Conservation (phyloP, 1,284 basidiomycete genomes). For the Ustilago lituana region DNA sequence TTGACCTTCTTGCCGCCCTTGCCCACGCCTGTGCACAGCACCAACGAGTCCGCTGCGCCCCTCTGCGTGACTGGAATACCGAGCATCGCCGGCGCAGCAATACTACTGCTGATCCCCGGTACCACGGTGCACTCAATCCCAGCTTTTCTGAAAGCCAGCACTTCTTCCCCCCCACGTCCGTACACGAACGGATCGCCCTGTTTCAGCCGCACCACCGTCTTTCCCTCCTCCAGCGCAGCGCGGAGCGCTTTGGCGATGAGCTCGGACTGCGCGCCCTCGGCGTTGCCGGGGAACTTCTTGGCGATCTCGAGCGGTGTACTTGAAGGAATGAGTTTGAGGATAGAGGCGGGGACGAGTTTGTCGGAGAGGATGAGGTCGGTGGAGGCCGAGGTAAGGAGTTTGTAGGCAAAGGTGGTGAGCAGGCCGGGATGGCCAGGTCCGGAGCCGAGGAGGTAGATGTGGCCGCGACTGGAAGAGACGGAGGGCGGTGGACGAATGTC, state of each 20-base stretch:
- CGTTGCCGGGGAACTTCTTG: constrained; percentile 96
- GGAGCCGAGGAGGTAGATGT: constrained; percentile 82
- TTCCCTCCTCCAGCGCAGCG: constrained; percentile 78
- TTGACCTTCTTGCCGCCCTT: constrained; percentile 83
- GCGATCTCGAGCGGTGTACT: constrained; percentile 78
- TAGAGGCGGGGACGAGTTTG: constrained; percentile 92
- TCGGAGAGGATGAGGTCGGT: constrained; percentile 90
- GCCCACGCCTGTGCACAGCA: constrained; percentile 93
- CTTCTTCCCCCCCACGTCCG: constrained; percentile 91
- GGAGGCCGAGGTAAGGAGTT: constrained; percentile 75
- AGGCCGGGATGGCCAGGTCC: constrained; percentile 93
- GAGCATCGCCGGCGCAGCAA: constrained; percentile 88
- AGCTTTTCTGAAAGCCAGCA: constrained; percentile 85
- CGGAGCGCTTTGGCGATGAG: constrained; percentile 89
- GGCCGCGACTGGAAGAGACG: constrained; percentile 26
- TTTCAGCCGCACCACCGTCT: constrained; percentile 90
- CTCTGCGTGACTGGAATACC: constrained; percentile 94
- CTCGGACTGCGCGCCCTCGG: constrained; percentile 91
- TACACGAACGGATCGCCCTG: constrained; percentile 97
- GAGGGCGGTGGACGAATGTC: constrained; percentile 38
- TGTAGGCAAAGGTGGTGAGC: constrained; percentile 85
- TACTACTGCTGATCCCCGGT: constrained; percentile 86
- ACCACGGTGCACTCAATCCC: constrained; percentile 85
- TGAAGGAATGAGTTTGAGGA: constrained; percentile 84
- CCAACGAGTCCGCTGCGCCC: constrained; percentile 86